Evolutionary conservation across 2,329 filamentous ascomycete species (phyloP).

Genomic region (Alternaria gaisen): DNA sequence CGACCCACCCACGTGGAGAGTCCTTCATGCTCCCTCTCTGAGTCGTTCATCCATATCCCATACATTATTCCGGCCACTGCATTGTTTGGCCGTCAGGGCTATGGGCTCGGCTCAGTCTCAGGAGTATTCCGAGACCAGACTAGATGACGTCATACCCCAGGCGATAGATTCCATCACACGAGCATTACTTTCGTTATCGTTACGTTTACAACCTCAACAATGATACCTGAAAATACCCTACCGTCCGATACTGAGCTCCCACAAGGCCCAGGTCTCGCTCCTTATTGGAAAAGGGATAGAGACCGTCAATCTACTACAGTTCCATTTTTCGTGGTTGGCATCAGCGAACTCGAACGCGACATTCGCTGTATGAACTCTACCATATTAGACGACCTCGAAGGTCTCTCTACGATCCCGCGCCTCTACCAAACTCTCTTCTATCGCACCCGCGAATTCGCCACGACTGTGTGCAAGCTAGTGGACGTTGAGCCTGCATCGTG

Average conservation of each 20-base stretch:
- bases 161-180: background rate
- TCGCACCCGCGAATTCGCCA: conserved; percentile 16
- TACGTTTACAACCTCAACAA: background rate
- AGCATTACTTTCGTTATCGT: background rate
- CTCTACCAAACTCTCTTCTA: conserved; percentile 19
- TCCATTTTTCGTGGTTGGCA: background rate
- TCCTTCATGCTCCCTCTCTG: background rate
- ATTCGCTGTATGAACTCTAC: conserved; percentile 10
- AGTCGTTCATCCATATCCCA: background rate
- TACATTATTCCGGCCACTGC: background rate
- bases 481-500: conserved; percentile 7
- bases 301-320: background rate
- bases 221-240: background rate
- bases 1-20: background rate
- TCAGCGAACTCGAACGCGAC: background rate
- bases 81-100: background rate
- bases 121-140: background rate
- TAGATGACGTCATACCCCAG: background rate
- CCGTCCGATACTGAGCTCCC: background rate
- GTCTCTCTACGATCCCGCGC: conserved; percentile 2
- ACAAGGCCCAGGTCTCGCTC: background rate
- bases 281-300: background rate
- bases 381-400: conserved; percentile 6
- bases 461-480: conserved; percentile 15
- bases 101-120: background rate